Base-by-base conservation (phyloP, 441 rosid genomes). In the Adansonia madagascariensis region DNA sequence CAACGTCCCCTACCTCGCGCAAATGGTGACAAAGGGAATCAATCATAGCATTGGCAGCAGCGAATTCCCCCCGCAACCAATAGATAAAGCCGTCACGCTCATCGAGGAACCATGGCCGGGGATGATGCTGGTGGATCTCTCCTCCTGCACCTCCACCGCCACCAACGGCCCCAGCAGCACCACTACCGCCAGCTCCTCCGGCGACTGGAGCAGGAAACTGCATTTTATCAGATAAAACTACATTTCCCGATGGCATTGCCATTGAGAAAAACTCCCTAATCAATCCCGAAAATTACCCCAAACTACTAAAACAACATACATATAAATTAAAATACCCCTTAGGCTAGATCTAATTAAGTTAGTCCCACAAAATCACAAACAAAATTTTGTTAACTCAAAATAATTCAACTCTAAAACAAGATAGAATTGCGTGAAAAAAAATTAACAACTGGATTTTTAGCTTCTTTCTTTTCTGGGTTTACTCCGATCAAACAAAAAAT, bases 191-290 rank as follows among this genome's bases (percentile, higher is more conserved):
- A 63, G 68, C 44, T 63, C 18, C 68, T 17, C 20, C 47, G n/a
- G 68, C 47, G 14, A 17, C 8, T 35, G 68, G 68, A n/a, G 20
- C 47, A 14, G 91, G 87, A 77, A 84, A 86, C 89, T 88, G 95
- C 81, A 86, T 86, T 85, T 88, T 86, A 70, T 92, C 95, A n/a
- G 91, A 69, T 1, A 87, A 62, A 57, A 81, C 82, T 81, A 84
- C 94, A 84, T 84, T 89, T 31, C 46, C 47, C 68, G 68, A 35
- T 63, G 68, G 68, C 68, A 14, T n/a, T 63, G 47, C 68, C 68
- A 35, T 63, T 63, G 47, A 63, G 68, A 31, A 31, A 47, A 63
- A 63, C 67, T 63, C 68, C 44, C 47, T 14, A 15, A 2, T 20
- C 47, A 41, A 62, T 31, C 14, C 17, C 31, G 31, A 63, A 31